Evolutionary conservation across 257 asterid species (phyloP).

Genomic region (Plectranthus barbatus): DNA sequence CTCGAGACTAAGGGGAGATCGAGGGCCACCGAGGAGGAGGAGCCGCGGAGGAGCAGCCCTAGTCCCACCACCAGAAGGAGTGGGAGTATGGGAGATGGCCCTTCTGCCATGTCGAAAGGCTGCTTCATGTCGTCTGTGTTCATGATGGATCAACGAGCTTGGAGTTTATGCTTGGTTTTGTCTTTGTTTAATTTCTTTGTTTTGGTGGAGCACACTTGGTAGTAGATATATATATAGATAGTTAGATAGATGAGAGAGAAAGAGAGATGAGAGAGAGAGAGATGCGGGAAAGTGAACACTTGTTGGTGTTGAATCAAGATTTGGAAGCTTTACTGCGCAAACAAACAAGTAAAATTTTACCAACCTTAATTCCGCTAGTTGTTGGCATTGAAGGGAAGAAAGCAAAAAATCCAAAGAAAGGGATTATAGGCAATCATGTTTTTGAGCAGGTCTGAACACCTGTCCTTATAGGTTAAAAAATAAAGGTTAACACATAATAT

Average conservation of each 20-base stretch:
- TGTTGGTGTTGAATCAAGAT: constrained; percentile 17
- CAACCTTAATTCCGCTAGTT: constrained; percentile 17
- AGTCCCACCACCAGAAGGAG: constrained; percentile 41
- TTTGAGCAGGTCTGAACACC: neutral
- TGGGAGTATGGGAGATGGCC: constrained; percentile 65
- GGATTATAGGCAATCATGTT: constrained; percentile 5
- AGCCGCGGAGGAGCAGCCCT: constrained; percentile 55
- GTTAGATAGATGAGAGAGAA: neutral
- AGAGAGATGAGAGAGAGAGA: neutral
- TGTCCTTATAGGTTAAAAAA: too few relatives aligned
- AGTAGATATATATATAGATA: constrained; percentile 2
- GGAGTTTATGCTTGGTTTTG: neutral
- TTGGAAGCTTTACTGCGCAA: constrained; percentile 16
- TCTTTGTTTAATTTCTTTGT: constrained; percentile 13
- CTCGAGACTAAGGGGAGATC: constrained; percentile 36
- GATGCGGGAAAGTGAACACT: neutral
- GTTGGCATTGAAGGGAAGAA: constrained; percentile 5
- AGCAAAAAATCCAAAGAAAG: constrained; percentile 4
- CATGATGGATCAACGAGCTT: neutral
- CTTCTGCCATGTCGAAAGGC: constrained; percentile 23
- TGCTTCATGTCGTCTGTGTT: constrained; percentile 11
- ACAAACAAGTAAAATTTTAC: constrained; percentile 26
- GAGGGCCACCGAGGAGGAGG: constrained; percentile 18
- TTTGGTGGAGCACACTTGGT: constrained; percentile 22
- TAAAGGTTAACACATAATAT: too few relatives aligned